phyloP scores from a whole-genome alignment of 495 filamentous ascomycete species.

The Paragyromitra xinjiangensis region DNA sequence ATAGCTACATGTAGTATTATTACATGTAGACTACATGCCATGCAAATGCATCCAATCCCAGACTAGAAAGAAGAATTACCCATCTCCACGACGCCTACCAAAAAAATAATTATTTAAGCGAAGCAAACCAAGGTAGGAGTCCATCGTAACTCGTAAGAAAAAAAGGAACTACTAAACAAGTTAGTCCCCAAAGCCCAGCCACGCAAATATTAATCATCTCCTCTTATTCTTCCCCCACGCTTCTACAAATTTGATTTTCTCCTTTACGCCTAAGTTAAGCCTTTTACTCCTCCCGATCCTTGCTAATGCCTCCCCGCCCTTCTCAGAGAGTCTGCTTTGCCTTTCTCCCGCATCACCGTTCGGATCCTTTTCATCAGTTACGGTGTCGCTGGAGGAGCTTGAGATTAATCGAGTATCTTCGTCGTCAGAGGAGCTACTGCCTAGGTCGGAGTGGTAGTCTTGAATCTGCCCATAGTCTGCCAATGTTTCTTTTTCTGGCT shows the following conservation, averaged over 20 bases:
- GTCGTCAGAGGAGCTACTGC: conserved; percentile 18
- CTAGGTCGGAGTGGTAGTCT: conserved; percentile 53
- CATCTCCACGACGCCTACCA: conserved; percentile 26
- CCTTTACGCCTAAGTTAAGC: conserved; percentile 79
- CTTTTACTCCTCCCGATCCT: conserved; percentile 89
- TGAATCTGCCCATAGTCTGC: conserved; percentile 57
- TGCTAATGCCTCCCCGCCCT: conserved; percentile 85
- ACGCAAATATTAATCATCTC: conserved; percentile 34
- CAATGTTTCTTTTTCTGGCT: conserved; percentile 45
- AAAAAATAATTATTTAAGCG: conserved; percentile 9
- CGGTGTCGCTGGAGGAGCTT: conserved; percentile 56
- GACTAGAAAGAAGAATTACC: conserved; percentile 1
- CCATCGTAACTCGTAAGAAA: conserved; percentile 35
- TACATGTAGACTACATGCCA: conserved; percentile 1
- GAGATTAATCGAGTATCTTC: conserved; percentile 57
- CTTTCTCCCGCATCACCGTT: conserved; percentile 65
- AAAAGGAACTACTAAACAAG: conserved; percentile 17
- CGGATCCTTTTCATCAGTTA: conserved; percentile 45
- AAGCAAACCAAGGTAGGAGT: conserved; percentile 31
- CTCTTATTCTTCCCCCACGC: conserved; percentile 63
- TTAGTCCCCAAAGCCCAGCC: conserved; percentile 1
- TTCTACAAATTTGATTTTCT: conserved; percentile 83
- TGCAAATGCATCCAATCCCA: conserved; percentile 9
- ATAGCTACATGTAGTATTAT: background rate
- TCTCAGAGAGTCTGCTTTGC: conserved; percentile 60